Percentiles rank a stretch among this genome's conserved stretches.
phyloP scores from a whole-genome alignment of 176 grass and related monocot genomes.

The Ananas comosus region DNA sequence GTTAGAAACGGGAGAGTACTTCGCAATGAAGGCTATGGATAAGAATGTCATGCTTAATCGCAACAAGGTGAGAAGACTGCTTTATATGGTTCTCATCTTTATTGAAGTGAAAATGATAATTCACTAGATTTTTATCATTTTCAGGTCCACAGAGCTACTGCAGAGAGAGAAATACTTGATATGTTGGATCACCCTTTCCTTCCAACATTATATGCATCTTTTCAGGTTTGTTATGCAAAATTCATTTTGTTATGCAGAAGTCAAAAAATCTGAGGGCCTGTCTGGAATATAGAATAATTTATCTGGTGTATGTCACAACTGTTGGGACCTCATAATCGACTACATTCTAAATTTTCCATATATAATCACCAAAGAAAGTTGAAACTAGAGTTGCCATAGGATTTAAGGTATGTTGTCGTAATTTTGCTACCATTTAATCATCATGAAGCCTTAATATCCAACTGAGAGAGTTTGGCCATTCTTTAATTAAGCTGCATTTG shows the following conservation, averaged over 20 bases:
- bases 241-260: not conserved
- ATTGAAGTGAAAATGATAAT: not conserved
- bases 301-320: too few species aligned
- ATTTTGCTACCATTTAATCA: not conserved
- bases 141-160: conserved; percentile 85
- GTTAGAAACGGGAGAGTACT: conserved; percentile 57
- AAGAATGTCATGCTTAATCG: conserved; percentile 86
- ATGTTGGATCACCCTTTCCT: conserved; percentile 92
- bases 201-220: conserved; percentile 90
- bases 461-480: not conserved
- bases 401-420: too few species aligned
- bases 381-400: too few species aligned
- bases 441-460: not conserved
- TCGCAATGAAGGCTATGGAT: conserved; percentile 97
- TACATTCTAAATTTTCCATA: too few species aligned
- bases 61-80: conserved; percentile 56
- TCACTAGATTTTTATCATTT: not conserved
- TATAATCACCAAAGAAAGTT: too few species aligned
- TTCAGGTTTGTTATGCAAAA: conserved; percentile 52
- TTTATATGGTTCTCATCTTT: not conserved
- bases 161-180: conserved; percentile 85
- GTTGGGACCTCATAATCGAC: too few species aligned
- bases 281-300: too few species aligned
- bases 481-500: not conserved
- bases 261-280: not conserved